A percentile compares a stretch with the other conserved stretches of the same genome.
Conservation (phyloP, 805 yeast genomes). For the Kuraishia borneana region DNA sequence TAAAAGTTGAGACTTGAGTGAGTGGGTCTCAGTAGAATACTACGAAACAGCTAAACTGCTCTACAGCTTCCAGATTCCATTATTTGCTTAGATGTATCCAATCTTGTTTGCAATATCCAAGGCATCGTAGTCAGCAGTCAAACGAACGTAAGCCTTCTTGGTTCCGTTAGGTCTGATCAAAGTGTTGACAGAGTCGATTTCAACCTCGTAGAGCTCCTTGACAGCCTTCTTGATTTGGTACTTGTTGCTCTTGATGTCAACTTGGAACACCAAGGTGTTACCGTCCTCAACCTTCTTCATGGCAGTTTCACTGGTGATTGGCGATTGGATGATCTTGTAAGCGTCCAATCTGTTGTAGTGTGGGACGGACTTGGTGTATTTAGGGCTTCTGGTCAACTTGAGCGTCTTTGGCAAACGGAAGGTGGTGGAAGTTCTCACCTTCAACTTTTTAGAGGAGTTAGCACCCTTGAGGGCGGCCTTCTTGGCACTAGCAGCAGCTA, state of each 20-base stretch:
- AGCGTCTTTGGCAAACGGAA: slow-evolving; percentile 98
- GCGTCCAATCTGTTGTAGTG: slow-evolving; percentile 96
- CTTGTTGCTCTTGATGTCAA: slow-evolving; percentile 95
- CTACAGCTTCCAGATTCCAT: neutral
- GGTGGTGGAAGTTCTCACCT: slow-evolving; percentile 90
- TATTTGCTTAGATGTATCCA: slow-evolving; percentile 77
- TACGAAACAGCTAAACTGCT: neutral
- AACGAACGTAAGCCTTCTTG: slow-evolving; percentile 99
- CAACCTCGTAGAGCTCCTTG: slow-evolving; percentile 96
- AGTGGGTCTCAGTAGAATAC: neutral
- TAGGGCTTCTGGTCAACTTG: slow-evolving; percentile 88
- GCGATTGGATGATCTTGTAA: slow-evolving; percentile 86
- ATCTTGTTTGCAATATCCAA: slow-evolving; percentile 99
- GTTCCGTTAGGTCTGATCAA: slow-evolving; percentile 98
- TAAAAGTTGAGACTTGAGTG: neutral
- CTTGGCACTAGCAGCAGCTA: slow-evolving; percentile 70
- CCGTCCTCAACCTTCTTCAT: slow-evolving; percentile 99
- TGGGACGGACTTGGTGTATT: slow-evolving; percentile 94
- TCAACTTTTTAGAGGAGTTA: slow-evolving; percentile 78
- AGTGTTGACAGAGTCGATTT: slow-evolving; percentile 89
- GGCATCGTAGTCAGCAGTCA: slow-evolving; percentile 98
- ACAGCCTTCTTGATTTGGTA: slow-evolving; percentile 97
- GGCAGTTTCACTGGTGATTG: slow-evolving; percentile 97
- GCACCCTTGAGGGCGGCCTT: slow-evolving; percentile 98
- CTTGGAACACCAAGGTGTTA: slow-evolving; percentile 98